phyloP scores from a whole-genome alignment of 2,329 filamentous ascomycete genomes.

The Xylariaceae sp. region DNA sequence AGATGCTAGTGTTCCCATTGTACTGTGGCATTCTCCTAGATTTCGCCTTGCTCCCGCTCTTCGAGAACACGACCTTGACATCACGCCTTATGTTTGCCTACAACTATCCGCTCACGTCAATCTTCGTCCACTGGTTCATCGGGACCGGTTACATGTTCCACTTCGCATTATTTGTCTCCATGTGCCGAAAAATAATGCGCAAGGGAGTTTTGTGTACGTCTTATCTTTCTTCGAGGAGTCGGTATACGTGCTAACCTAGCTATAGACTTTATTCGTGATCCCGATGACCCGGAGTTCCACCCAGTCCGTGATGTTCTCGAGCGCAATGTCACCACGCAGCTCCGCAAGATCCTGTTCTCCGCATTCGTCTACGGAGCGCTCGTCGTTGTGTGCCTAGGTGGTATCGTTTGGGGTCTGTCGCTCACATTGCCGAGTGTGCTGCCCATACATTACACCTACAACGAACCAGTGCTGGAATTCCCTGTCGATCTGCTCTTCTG shows the following conservation, averaged over 20 bases:
- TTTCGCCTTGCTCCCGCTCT: constrained; percentile 80
- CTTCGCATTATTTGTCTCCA: constrained; percentile 95
- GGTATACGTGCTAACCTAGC: constrained; percentile 28
- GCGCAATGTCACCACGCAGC: constrained; percentile 82
- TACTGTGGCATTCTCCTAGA: constrained; percentile 94
- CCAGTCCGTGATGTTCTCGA: constrained; percentile 95
- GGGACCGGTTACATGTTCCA: constrained; percentile 99
- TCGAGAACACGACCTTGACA: constrained; percentile 70
- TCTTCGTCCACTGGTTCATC: constrained; percentile 98
- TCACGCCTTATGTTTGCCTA: constrained; percentile 74
- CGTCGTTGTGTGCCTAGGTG: constrained; percentile 87
- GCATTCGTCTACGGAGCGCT: constrained; percentile 91
- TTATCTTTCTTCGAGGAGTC: background rate
- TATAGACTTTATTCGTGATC: constrained; percentile 89
- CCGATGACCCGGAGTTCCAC: constrained; percentile 96
- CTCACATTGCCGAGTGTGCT: constrained; percentile 65
- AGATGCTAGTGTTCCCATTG: constrained; percentile 95
- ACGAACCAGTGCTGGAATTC: constrained; percentile 88
- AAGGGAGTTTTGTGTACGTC: constrained; percentile 80
- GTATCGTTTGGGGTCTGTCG: constrained; percentile 88
- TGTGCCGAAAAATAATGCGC: constrained; percentile 97
- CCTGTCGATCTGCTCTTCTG: constrained; percentile 92
- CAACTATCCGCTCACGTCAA: constrained; percentile 76
- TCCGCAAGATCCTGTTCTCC: constrained; percentile 93
- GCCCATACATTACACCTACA: constrained; percentile 89